A percentile compares a stretch with the other conserved stretches of the same genome.
phyloP scores from a whole-genome alignment of 805 yeast species.

The Saturnispora diversa region DNA sequence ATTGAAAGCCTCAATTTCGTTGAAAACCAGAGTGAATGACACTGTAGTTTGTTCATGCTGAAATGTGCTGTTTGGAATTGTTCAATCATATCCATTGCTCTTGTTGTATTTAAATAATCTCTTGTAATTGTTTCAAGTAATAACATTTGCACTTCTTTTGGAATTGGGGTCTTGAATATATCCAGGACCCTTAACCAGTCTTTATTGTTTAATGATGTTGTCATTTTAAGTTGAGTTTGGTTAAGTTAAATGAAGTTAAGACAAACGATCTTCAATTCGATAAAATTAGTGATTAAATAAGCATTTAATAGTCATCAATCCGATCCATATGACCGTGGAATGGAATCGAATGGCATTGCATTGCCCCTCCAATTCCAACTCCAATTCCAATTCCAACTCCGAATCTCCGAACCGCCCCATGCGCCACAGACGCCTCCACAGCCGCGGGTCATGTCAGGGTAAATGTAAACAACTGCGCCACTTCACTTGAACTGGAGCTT shows the following conservation, averaged over 20 bases:
- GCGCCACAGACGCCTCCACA: neutral
- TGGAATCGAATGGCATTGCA: neutral
- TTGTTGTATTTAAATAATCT: neutral
- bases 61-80: neutral
- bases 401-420: conserved; percentile 1
- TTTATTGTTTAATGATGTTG: neutral
- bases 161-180: neutral
- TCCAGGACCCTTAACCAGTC: neutral
- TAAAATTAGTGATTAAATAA: too few species aligned
- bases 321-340: too few species aligned
- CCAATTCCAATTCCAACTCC: conserved; percentile 4
- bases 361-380: neutral
- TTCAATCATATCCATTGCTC: conserved; percentile 6
- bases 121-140: neutral
- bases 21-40: conserved; percentile 4
- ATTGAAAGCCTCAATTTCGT: neutral
- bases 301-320: conserved; percentile 1
- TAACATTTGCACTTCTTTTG: neutral
- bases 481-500: too few species aligned
- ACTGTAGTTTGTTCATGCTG: neutral
- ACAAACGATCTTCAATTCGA: too few species aligned
- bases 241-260: too few species aligned
- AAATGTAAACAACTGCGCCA: too few species aligned
- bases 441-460: too few species aligned
- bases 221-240: too few species aligned